Conservation (phyloP, 2,329 filamentous ascomycete genomes). For the Fusarium sp. region DNA sequence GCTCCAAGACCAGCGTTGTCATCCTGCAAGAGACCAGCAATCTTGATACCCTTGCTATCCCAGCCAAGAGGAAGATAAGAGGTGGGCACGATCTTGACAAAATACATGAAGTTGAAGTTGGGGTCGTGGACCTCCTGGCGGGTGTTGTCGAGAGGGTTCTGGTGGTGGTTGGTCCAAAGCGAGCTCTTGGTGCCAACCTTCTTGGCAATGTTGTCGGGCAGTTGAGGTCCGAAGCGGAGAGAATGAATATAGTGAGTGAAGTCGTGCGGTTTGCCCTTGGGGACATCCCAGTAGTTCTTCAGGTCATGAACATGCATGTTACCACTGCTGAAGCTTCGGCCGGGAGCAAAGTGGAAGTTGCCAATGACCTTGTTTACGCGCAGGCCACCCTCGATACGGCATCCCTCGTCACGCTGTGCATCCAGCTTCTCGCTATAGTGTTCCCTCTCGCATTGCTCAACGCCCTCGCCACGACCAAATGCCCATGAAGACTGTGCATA, state of each 20-base stretch:
- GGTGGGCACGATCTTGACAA: conserved; percentile 97
- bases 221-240: conserved; percentile 91
- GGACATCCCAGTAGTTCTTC: conserved; percentile 89
- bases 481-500: conserved; percentile 93
- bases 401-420: conserved; percentile 89
- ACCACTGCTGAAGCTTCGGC: conserved; percentile 93
- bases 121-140: conserved; percentile 82
- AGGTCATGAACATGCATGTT: conserved; percentile 98
- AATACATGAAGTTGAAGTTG: conserved; percentile 98
- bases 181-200: conserved; percentile 66
- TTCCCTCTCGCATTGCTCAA: conserved; percentile 95
- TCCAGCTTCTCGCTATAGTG: conserved; percentile 92
- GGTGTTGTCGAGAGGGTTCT: conserved; percentile 89
- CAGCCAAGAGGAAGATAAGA: conserved; percentile 94
- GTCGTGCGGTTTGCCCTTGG: conserved; percentile 78
- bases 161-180: conserved; percentile 88
- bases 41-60: conserved; percentile 68
- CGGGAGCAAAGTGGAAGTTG: conserved; percentile 98
- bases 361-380: conserved; percentile 98
- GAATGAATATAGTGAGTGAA: conserved; percentile 92
- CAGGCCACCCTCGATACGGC: conserved; percentile 90
- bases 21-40: conserved; percentile 54
- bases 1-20: conserved; percentile 76
- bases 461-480: conserved; percentile 90
- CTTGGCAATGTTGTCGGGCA: conserved; percentile 77